Base-by-base conservation (phyloP, 2,329 filamentous ascomycete genomes). In the Fusarium agapanthi region DNA sequence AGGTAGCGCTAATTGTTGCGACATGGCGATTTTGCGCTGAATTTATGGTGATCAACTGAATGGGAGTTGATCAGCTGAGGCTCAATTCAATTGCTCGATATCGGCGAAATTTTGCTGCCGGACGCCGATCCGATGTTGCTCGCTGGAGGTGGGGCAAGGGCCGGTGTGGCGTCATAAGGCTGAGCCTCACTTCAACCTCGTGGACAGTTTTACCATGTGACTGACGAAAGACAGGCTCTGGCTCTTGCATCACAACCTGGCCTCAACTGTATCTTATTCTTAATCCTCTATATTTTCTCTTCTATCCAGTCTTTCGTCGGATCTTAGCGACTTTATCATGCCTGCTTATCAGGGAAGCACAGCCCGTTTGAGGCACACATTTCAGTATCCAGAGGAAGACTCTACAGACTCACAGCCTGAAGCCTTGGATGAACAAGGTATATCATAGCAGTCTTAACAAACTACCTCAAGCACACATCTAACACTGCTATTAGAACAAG, bases 381-480 rank as follows among this genome's bases (percentile, higher is more conserved):
- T 97, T 82, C 89, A 88, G 68, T 96, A 95, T 82, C 92, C 92
- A 63, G 90, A 92, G 76, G 86, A 87, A 53, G 80, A 80, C 59
- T 85, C 88, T 40, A 70, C 73, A 4, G 85, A 87, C 79, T 82
- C 80, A 30, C 81, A 86, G 35, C 87, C 88, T 18, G 87, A 90
- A 73, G 88, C 90, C 61, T 85, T 96, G 67, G 94, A 96, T 79
- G 93, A 95, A 82, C 88, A 95, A 87, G 92, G 92, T 91, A 80
- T 45, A 38, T 38, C 30, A 28, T 35, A n/a, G 14, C 57, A 32
- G 24, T 20, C 18, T 57, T 26, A 4, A 6, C n/a, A n/a, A 26
- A 20, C 7, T 5, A 40, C 34, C 15, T 10, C 22, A 14, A 13
- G 8, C 6, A 16, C 6, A 11, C 14, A 13, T 38, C 69, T 71